Percentiles rank a stretch among this genome's conserved stretches.
phyloP scores from a whole-genome alignment of 2,329 filamentous ascomycete genomes.

The Hysterium pulicare region DNA sequence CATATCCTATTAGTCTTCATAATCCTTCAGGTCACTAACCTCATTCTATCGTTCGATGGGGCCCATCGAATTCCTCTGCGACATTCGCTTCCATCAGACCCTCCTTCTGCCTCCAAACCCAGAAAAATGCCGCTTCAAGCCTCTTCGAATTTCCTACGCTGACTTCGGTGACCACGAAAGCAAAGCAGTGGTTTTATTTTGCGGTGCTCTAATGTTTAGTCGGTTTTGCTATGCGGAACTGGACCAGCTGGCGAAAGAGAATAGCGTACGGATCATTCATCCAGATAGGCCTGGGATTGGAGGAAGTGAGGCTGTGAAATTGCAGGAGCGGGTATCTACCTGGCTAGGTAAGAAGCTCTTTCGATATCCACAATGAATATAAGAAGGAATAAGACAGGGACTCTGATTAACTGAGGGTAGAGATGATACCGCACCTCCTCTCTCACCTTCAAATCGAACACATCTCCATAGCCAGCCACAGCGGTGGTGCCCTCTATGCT shows the following conservation, averaged over 20 bases:
- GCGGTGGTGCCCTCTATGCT: conserved; percentile 28
- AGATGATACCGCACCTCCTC: conserved; percentile 28
- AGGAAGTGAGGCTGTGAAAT: conserved; percentile 22
- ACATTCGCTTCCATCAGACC: conserved; percentile 24
- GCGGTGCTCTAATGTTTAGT: not conserved
- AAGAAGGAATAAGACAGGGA: too few relatives aligned
- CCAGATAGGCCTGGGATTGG: conserved; percentile 28
- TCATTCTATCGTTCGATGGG: not conserved
- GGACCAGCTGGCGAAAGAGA: not conserved
- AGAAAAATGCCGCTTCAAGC: conserved; percentile 12
- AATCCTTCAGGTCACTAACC: not conserved
- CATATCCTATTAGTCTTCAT: not conserved
- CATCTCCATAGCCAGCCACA: conserved; percentile 31
- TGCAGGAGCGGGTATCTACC: conserved; percentile 20
- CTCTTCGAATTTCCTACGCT: conserved; percentile 25
- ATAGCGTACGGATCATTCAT: conserved; percentile 13
- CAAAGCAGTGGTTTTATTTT: conserved; percentile 25
- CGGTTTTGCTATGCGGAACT: not conserved
- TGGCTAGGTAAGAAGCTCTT: conserved; percentile 23
- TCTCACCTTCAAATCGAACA: conserved; percentile 25
- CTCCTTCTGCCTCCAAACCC: conserved; percentile 22
- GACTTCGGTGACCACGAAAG: conserved; percentile 27
- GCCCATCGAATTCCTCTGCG: conserved; percentile 26
- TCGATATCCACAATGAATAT: too few relatives aligned
- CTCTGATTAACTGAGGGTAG: conserved; percentile 8